Percentiles rank a stretch among this genome's conserved stretches.
These are phyloP conservation scores for Neurospora sp. DNA, from an alignment of 495 filamentous ascomycete species.

Conservation along the genomic window DNA sequence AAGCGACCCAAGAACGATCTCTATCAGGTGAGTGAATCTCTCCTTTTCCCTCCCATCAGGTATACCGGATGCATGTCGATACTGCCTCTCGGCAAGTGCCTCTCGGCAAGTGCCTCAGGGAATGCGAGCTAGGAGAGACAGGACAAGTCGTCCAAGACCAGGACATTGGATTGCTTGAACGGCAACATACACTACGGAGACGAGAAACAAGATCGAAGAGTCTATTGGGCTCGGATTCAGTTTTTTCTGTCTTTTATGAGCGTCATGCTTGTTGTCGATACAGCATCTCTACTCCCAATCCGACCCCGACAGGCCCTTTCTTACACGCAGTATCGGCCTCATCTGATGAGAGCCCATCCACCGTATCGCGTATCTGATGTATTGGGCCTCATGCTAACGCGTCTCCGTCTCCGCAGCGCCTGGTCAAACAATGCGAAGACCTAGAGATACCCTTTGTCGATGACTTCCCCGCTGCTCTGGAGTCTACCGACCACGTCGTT, in stretches of 20 bases:
- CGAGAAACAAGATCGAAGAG: background rate
- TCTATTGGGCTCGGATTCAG: background rate
- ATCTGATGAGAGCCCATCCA: background rate
- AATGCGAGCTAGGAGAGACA: background rate
- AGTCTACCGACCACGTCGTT: constrained; percentile 65
- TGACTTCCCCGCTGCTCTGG: constrained; percentile 61
- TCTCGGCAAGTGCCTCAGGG: background rate
- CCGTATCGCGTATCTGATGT: background rate
- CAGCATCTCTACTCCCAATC: background rate
- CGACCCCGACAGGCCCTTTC: background rate
- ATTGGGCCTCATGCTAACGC: constrained; percentile 1
- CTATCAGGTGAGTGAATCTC: constrained; percentile 53
- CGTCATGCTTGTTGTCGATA: background rate
- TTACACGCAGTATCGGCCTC: background rate
- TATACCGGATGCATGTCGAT: background rate
- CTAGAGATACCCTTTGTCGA: constrained; percentile 77
- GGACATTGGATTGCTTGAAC: background rate
- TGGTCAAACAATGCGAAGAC: constrained; percentile 71
- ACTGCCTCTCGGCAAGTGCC: background rate
- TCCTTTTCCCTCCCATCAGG: background rate
- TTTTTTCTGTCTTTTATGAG: background rate
- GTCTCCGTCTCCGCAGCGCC: constrained; percentile 44
- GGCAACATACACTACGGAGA: background rate
- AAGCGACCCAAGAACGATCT: constrained; percentile 83
- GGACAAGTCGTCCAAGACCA: background rate